Evolutionary conservation across 352 stramenopile genomes (phyloP), one percentile per base, ranked within the genome.

Genomic region (Phytopythium montanum): DNA sequence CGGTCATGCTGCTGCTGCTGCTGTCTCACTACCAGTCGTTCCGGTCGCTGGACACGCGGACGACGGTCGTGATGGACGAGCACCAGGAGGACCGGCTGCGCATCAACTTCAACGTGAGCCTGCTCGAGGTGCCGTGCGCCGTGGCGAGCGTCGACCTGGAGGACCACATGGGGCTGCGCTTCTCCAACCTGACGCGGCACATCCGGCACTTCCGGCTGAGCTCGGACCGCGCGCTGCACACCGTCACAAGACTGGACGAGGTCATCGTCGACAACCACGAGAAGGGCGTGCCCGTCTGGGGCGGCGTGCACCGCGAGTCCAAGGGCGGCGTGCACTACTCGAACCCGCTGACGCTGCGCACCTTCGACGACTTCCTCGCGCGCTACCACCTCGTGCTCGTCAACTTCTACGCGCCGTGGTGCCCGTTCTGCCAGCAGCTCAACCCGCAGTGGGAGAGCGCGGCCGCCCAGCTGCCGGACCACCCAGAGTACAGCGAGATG

Each of bases 361-460:
- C 69, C 18, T 94, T 92, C 59, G 77, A 90, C 61, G 76, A 88
- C 42, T 91, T 90, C 54, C 82, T 94, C 71, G 61, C 61, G 74
- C 92, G 90, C 66, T 91, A 94, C 64, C 83, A 94, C 60, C 71
- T 94, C 33, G 83, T 92, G 57, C 68, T 94, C 31, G 80, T 94
- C 50, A 92, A 94, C 60, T 94, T 87, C 56, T 93, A 92, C 59
- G 85, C 85, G 23, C 85, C 83, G 0, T 94, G 85, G 85, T 94
- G 85, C 63, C 77, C 70, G 23, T 94, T 78, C 65, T 87, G 77
- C 48, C 85, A 88, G 57, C 61, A 83, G 51, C 73, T 94, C 36
- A 80, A 90, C 56, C 85, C 85, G 0, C 76, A 90, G 48, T 94
- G 85, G 85, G 81, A 92, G 53, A 70, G 74, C 46, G 85, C 83